Conservation (phyloP, 2,329 filamentous ascomycete species). For the Aspergillus fijiensis region DNA sequence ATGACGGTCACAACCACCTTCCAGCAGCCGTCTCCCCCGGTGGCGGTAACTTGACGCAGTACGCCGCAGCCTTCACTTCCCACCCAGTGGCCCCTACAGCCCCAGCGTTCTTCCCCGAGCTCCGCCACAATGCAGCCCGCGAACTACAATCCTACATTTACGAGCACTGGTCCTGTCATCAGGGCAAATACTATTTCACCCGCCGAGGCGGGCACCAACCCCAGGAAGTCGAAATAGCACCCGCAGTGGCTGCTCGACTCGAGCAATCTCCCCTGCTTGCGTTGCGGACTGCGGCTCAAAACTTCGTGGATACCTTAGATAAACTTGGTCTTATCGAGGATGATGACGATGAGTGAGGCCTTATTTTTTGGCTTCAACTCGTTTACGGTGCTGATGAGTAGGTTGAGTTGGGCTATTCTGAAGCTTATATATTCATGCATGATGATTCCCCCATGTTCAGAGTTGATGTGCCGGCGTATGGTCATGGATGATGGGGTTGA, state of each 20-base stretch:
- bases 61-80: neutral
- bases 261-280: slow-evolving; percentile 20
- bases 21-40: slow-evolving; percentile 8
- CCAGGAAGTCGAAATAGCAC: slow-evolving; percentile 46
- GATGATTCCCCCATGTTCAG: neutral
- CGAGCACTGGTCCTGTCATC: slow-evolving; percentile 48
- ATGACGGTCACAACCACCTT: neutral
- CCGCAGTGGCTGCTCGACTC: slow-evolving; percentile 21
- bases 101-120: slow-evolving; percentile 22
- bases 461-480: too few species aligned
- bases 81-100: slow-evolving; percentile 1
- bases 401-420: too few species aligned
- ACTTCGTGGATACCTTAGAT: slow-evolving; percentile 14
- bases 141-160: slow-evolving; percentile 47
- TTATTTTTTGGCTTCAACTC: neutral
- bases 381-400: neutral
- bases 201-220: slow-evolving; percentile 43
- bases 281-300: slow-evolving; percentile 24
- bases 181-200: slow-evolving; percentile 49
- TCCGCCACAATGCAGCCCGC: slow-evolving; percentile 37
- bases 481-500: too few species aligned
- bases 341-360: neutral
- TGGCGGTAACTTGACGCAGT: slow-evolving; percentile 1
- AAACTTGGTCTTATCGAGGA: slow-evolving; percentile 15
- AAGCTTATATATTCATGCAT: neutral